Base-by-base conservation (phyloP, 176 grass and related monocot genomes). In the Carex parvula region DNA sequence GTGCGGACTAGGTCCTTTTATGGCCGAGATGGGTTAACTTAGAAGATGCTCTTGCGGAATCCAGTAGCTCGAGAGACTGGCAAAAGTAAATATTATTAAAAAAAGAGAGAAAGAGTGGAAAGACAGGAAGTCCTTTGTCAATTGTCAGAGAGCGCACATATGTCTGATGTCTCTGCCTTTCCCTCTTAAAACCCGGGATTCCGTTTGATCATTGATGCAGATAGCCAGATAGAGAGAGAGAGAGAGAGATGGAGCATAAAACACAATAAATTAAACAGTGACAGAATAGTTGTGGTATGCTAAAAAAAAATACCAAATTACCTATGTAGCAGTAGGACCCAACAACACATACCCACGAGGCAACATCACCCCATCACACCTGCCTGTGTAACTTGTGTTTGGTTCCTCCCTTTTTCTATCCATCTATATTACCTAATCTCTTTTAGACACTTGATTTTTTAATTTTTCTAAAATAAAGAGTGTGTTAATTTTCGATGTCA, bases 171-270 rank as follows among this genome's bases (percentile, higher is more conserved):
- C 79, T 64, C 79, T 64, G 55, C 35, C 60, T 59, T 62, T 62
- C 79, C 79, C 79, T 64, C 79, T 64, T 64, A 81, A 81, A 81
- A 64, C 79, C 79, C 79, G 79, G 79, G 79, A 61, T 44, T 62
- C 55, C 59, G 20, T 80, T 29, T 58, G 77, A 60, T 81, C 79
- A 81, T 62, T 74, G 35, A 84, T 44, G 16, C 16, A 57, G 48
- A 32, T 12, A 17, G 26, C 26, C 9, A 83, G 80, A 59, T 2
- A 62, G 13, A 12, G 9, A 83, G n/a, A n/a, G n/a, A n/a, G n/a
- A n/a, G 80, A 59, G 37, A 75, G 63, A 70, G 61, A 56, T 29
- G 9, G 69, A 78, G 72, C 67, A 65, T 63, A 63, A 79, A 30
- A 15, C 20, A 64, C 11, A 55, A 55, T 41, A 59, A 32, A 39